Conservation (phyloP, 176 grass and related monocot genomes). For the Chrysopogon serrulatus region DNA sequence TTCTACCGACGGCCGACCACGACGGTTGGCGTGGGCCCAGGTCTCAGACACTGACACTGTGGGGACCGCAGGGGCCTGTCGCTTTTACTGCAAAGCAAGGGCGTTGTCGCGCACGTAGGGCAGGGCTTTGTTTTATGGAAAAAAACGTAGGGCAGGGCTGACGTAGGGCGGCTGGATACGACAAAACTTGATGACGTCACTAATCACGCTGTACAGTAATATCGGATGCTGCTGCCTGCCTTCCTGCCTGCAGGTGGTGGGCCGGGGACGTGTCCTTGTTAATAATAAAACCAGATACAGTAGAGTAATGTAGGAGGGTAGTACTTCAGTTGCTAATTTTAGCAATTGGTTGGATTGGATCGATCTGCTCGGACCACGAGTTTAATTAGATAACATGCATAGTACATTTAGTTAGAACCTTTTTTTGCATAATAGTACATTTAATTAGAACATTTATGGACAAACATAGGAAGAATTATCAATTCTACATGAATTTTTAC, state of each 20-base stretch:
- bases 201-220: background rate
- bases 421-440: too few relatives aligned
- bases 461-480: too few relatives aligned
- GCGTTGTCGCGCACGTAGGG: background rate
- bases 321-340: background rate
- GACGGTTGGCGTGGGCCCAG: background rate
- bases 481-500: too few relatives aligned
- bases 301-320: background rate
- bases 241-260: background rate
- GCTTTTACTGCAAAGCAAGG: background rate
- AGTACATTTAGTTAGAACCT: too few relatives aligned
- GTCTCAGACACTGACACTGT: background rate
- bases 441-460: too few relatives aligned
- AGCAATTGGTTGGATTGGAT: background rate
- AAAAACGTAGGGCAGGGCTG: conserved; percentile 5
- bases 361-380: background rate
- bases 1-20: background rate
- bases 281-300: background rate
- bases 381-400: background rate
- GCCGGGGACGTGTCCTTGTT: background rate
- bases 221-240: conserved; percentile 1
- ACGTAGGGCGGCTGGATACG: conserved; percentile 12
- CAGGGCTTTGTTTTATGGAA: too few relatives aligned
- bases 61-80: background rate
- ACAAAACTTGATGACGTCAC: background rate